Conservation (phyloP, 257 asterid species). For the Linaria vulgaris region DNA sequence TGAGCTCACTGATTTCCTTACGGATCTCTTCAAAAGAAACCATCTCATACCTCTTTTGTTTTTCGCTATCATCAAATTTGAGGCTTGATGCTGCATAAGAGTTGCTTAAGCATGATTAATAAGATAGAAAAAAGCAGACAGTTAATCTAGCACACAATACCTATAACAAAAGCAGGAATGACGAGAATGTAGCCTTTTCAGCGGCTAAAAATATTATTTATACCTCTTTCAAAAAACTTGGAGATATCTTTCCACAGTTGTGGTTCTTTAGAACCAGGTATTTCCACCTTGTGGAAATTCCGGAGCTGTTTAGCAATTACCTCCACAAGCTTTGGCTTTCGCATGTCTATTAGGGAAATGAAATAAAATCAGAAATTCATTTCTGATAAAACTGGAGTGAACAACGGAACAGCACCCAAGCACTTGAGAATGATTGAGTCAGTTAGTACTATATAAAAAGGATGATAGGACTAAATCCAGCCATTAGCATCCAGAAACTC, state of each 20-base stretch:
- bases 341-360: conserved; percentile 61
- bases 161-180: conserved; percentile 12
- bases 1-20: conserved; percentile 58
- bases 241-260: conserved; percentile 81
- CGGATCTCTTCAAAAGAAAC: conserved; percentile 71
- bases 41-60: conserved; percentile 62
- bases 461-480: neutral
- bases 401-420: conserved; percentile 2
- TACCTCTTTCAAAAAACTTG: conserved; percentile 71
- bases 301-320: conserved; percentile 85
- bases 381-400: neutral
- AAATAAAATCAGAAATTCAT: conserved; percentile 17
- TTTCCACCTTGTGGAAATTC: conserved; percentile 79
- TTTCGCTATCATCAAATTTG: conserved; percentile 63
- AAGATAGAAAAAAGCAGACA: conserved; percentile 13
- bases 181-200: conserved; percentile 19
- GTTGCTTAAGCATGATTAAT: conserved; percentile 27
- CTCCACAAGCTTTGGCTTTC: conserved; percentile 69
- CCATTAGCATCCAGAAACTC: conserved; percentile 5
- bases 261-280: conserved; percentile 89
- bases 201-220: conserved; percentile 19
- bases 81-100: conserved; percentile 66
- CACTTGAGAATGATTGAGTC: neutral
- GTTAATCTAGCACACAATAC: conserved; percentile 10
- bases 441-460: neutral